Percentiles rank a stretch among this genome's conserved stretches.
Conservation (phyloP, 345 rosid genomes). For the Odontarrhena argentea region DNA sequence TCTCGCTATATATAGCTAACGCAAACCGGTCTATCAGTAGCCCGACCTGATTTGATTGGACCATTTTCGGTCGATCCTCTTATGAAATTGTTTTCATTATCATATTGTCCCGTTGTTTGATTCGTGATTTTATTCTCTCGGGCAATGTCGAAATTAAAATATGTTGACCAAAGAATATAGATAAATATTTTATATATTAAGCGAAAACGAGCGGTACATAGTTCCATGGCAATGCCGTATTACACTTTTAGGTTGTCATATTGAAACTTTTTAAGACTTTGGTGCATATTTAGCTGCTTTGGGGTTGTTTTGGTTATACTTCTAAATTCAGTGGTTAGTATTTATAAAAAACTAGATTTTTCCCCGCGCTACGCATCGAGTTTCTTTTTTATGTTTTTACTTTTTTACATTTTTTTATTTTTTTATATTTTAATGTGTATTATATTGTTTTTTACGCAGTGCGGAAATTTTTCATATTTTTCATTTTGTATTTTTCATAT, state of each 20-base stretch:
- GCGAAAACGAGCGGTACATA: slow-evolving; percentile 19
- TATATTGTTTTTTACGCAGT: no score
- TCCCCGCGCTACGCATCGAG: no score
- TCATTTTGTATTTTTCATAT: no score
- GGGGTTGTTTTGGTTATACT: no score
- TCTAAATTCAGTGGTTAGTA: no score
- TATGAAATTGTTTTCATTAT: background rate
- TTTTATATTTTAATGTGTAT: no score
- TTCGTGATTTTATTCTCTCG: slow-evolving; percentile 18
- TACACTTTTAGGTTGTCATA: slow-evolving; percentile 26
- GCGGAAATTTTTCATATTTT: no score
- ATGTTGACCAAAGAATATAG: slow-evolving; percentile 23
- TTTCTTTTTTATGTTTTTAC: no score
- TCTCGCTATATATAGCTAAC: slow-evolving; percentile 37
- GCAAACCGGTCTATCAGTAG: slow-evolving; percentile 38
- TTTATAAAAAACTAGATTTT: no score
- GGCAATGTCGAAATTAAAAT: slow-evolving; percentile 32
- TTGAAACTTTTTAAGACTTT: slow-evolving; percentile 24
- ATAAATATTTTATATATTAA: background rate
- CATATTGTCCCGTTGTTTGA: background rate
- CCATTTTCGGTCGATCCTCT: slow-evolving; percentile 34
- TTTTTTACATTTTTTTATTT: no score
- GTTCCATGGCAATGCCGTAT: slow-evolving; percentile 19
- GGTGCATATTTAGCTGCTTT: background rate
- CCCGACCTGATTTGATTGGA: slow-evolving; percentile 39